A percentile compares a stretch with the other conserved stretches of the same genome.
Conservation (phyloP, 345 rosid genomes). For the Mallotus nudiflorus region DNA sequence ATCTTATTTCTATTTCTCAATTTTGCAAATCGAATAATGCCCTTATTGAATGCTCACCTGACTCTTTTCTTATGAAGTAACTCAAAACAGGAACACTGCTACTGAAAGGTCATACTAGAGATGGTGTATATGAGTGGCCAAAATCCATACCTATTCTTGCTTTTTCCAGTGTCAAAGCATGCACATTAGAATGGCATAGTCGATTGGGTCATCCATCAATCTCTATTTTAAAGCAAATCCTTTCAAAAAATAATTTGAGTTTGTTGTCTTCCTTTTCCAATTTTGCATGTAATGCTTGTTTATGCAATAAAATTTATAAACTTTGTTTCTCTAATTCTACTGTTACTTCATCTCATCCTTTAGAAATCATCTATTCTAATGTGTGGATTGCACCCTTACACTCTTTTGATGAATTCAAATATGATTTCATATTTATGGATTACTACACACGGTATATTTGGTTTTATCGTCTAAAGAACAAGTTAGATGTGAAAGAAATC, state of each 20-base stretch:
- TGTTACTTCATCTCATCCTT: no score
- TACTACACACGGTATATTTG: no score
- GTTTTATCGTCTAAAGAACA: no score
- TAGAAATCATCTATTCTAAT: no score
- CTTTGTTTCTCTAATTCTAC: no score
- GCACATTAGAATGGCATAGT: background rate
- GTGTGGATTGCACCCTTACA: no score
- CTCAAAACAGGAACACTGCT: background rate
- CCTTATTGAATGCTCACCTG: background rate
- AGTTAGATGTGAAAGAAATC: no score
- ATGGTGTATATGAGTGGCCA: background rate
- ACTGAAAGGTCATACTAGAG: background rate
- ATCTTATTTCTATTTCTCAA: background rate
- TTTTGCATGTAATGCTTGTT: background rate
- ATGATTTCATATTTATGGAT: no score
- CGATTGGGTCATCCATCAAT: background rate
- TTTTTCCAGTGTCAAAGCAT: background rate
- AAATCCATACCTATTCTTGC: fast-evolving
- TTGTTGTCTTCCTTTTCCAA: background rate
- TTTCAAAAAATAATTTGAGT: background rate
- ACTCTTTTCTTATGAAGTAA: background rate
- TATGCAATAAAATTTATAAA: no score
- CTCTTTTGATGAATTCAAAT: no score
- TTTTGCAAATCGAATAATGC: background rate
- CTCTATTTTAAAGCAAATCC: background rate